Evolutionary conservation across 805 yeast genomes (phyloP).

Genomic region (Millerozyma acaciae): DNA sequence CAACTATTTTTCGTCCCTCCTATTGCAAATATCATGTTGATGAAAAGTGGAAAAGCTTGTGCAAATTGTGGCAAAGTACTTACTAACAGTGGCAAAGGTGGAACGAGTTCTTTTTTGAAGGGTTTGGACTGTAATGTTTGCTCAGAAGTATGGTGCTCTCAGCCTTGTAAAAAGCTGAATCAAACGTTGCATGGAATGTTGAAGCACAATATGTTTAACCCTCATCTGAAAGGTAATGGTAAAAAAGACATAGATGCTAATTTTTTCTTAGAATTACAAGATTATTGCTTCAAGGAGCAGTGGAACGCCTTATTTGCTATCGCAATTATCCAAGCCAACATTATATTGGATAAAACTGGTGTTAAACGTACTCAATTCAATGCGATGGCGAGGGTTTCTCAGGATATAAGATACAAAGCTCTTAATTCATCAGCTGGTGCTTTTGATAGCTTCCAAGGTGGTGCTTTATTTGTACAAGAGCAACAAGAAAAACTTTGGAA

Average conservation of each 20-base stretch:
- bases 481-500: constrained; percentile 59
- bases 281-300: constrained; percentile 58
- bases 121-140: constrained; percentile 68
- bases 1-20: constrained; percentile 64
- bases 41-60: constrained; percentile 64
- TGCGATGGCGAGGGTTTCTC: constrained; percentile 68
- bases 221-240: constrained; percentile 22
- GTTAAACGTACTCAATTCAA: constrained; percentile 43
- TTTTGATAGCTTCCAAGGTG: constrained; percentile 49
- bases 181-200: constrained; percentile 47
- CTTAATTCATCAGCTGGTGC: constrained; percentile 53
- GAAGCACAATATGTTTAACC: constrained; percentile 47
- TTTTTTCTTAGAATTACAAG: constrained; percentile 54
- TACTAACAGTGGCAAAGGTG: constrained; percentile 23
- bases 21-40: constrained; percentile 57
- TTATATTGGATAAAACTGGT: constrained; percentile 40
- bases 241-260: constrained; percentile 39
- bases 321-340: constrained; percentile 51
- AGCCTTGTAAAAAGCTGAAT: constrained; percentile 53
- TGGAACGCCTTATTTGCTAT: constrained; percentile 69
- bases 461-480: constrained; percentile 52
- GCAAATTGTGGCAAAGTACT: constrained; percentile 64
- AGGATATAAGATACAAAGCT: constrained; percentile 58
- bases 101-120: constrained; percentile 22
- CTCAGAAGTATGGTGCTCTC: constrained; percentile 67